Evolutionary conservation across 1,284 basidiomycete species (phyloP), one percentile per base, ranked within the genome.

Genomic region (Trametes hirsuta): DNA sequence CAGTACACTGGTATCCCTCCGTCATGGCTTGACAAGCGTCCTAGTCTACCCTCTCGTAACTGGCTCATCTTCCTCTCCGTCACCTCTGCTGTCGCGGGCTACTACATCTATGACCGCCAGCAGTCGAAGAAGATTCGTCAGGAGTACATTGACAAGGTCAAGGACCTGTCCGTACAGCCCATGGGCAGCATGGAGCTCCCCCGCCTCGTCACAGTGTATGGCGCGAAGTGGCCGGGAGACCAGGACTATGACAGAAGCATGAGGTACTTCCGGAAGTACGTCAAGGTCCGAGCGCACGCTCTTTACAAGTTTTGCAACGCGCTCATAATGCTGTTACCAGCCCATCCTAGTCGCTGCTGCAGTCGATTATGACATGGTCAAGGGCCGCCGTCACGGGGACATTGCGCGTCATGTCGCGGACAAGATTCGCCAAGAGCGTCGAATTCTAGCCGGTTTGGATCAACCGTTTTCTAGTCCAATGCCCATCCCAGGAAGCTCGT

Each of bases 341-440:
- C 97, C 97, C 5, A 87, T 97, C 63, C 83, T 99, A 12, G 93
- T 96, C 35, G 95, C 97, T 9, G 95, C 95, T 4, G 97, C 94
- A 0, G 80, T 98, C 41, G 97, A 99, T 81, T 98, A 92, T 75
- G 88, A 93, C 50, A 85, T 95, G 72, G 77, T 94, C 55, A 83
- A 85, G 42, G 93, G 94, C 25, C 93, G 91, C 67, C 82, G 90
- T 61, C 88, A 94, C 66, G 95, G 97, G 6, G 94, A 95, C 59
- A 83, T 98, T 37, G 86, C 89, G 18, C 79, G 85, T 36, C 86
- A 84, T 34, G 81, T 98, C 22, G 82, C 87, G n/a, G 84, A 93
- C 47, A 82, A 89, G 54, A 83, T 92, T 67, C 87, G 85, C 69
- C 78, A 77, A 47, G 85, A 84, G 54, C 83, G 93, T 40, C 84